Conservation (phyloP, 371 early-diverging fungal genomes). For the Mortierella sp. region DNA sequence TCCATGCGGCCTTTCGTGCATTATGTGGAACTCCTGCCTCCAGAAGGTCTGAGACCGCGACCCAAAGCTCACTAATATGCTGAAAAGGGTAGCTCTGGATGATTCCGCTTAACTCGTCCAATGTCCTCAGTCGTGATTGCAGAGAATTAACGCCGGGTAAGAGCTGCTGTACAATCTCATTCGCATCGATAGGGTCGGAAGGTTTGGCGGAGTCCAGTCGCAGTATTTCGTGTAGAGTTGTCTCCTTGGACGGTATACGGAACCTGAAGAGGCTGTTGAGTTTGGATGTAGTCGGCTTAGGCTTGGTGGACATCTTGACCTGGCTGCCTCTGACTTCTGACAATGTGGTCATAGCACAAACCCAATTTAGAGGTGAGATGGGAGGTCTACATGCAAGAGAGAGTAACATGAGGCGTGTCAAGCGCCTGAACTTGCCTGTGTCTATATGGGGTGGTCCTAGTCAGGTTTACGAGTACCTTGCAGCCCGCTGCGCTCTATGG, state of each 20-base stretch:
- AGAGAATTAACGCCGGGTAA: conserved; percentile 35
- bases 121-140: conserved; percentile 49
- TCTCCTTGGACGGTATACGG: conserved; percentile 31
- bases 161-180: conserved; percentile 53
- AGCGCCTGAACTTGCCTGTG: too few relatives aligned
- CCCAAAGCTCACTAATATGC: conserved; percentile 69
- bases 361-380: too few relatives aligned
- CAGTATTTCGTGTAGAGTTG: conserved; percentile 40
- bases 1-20: conserved; percentile 68
- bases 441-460: too few relatives aligned
- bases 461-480: too few relatives aligned
- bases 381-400: too few relatives aligned
- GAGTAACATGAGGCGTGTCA: too few relatives aligned
- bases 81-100: conserved; percentile 64
- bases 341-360: too few relatives aligned
- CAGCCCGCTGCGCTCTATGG: too few relatives aligned
- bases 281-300: conserved; percentile 37
- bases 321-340: neutral
- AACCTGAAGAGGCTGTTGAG: conserved; percentile 51
- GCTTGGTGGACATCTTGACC: conserved; percentile 28
- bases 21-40: conserved; percentile 61
- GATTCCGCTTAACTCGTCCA: conserved; percentile 48
- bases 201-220: conserved; percentile 47
- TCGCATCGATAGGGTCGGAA: conserved; percentile 55
- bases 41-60: conserved; percentile 66